These are phyloP conservation scores for Salix exigua DNA, from an alignment of 345 rosid genomes.

Conservation along the genomic window DNA sequence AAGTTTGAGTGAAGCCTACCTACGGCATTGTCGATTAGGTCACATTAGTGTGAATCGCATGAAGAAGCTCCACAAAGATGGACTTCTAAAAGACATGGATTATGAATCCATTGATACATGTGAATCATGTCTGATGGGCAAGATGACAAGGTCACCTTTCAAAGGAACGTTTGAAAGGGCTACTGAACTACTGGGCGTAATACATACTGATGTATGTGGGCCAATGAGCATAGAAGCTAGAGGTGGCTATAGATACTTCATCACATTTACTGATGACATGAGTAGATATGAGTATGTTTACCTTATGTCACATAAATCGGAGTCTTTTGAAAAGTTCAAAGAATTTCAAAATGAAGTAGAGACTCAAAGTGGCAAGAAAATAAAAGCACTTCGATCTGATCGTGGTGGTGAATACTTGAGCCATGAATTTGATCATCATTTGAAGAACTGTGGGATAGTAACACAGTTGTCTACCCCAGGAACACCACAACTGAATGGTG, in stretches of 20 bases:
- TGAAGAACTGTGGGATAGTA: background rate
- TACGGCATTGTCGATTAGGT: conserved; percentile 4
- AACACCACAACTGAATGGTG: background rate
- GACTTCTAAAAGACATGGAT: background rate
- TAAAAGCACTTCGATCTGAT: background rate
- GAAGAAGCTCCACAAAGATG: background rate
- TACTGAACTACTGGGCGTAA: background rate
- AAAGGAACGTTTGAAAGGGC: background rate
- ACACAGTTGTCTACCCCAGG: background rate
- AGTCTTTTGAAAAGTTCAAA: background rate
- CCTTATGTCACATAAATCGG: background rate
- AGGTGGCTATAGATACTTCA: conserved; percentile 3
- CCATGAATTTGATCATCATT: background rate
- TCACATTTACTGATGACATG: background rate
- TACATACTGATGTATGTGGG: background rate
- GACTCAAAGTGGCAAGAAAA: background rate
- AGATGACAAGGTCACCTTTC: background rate
- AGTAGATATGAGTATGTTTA: background rate
- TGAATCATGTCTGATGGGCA: background rate
- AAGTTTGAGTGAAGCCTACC: background rate
- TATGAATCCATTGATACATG: background rate
- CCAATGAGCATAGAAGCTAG: background rate
- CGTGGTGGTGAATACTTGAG: background rate
- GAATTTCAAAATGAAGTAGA: background rate
- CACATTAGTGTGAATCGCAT: background rate